phyloP scores from a whole-genome alignment of 306 rosid genomes.

The Quercus parvula region DNA sequence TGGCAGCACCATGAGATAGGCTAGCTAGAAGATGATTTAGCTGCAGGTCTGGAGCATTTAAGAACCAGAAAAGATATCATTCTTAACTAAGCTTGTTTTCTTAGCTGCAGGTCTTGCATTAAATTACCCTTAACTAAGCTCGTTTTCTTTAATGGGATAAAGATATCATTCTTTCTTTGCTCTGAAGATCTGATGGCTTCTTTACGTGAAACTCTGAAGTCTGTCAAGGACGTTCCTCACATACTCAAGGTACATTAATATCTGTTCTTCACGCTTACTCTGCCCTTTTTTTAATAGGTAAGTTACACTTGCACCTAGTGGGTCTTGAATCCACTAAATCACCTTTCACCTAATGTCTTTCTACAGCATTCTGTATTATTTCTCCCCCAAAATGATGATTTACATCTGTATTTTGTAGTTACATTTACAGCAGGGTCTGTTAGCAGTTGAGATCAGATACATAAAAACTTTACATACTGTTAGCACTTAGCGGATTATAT shows the following conservation, averaged over 20 bases:
- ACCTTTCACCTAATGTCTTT: not conserved
- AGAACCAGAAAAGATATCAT: not conserved
- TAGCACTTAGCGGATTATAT: not conserved
- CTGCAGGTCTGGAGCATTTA: not conserved
- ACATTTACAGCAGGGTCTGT: not conserved
- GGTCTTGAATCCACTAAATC: too few relatives aligned
- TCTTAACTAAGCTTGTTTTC: conserved; percentile 29
- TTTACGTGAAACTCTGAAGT: conserved; percentile 74
- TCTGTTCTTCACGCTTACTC: conserved; percentile 4
- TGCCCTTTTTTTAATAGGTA: too few relatives aligned
- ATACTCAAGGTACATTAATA: conserved; percentile 63
- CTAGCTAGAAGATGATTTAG: conserved; percentile 9
- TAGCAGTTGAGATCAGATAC: conserved; percentile 7
- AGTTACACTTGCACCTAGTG: too few relatives aligned
- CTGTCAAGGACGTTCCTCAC: conserved; percentile 85
- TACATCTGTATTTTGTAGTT: conserved; percentile 22
- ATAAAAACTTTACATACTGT: conserved; percentile 3
- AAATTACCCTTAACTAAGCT: conserved; percentile 3
- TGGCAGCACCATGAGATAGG: not conserved
- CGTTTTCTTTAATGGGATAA: conserved; percentile 46
- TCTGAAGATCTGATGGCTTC: conserved; percentile 76
- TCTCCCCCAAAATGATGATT: not conserved
- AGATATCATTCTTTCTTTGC: conserved; percentile 88
- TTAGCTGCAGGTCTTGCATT: not conserved
- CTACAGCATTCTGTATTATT: conserved; percentile 12